phyloP scores from a whole-genome alignment of 805 yeast species.

The Kodamaea sagamina region DNA sequence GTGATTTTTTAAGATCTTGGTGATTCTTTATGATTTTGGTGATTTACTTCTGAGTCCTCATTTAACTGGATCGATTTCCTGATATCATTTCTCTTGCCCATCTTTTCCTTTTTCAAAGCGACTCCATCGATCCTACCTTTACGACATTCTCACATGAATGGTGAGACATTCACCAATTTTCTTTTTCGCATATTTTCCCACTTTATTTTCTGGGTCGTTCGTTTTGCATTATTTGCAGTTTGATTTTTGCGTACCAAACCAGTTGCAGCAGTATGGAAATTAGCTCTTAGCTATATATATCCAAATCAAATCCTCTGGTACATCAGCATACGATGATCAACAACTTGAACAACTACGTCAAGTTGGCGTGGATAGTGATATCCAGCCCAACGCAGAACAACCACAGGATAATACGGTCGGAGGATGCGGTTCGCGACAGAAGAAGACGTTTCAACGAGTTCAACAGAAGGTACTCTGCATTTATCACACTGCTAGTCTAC shows the following conservation, averaged over 20 bases:
- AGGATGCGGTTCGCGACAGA: slow-evolving; percentile 1
- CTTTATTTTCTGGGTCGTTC: neutral
- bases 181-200: slow-evolving; percentile 1
- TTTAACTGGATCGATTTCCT: too few species aligned
- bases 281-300: slow-evolving; percentile 5
- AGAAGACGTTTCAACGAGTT: slow-evolving; percentile 13
- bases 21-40: too few species aligned
- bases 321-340: neutral
- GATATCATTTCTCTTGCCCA: too few species aligned
- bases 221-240: slow-evolving; percentile 3
- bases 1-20: too few species aligned
- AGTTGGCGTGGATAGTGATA: slow-evolving; percentile 17
- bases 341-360: slow-evolving; percentile 5
- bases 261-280: slow-evolving; percentile 7
- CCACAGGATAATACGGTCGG: slow-evolving; percentile 3
- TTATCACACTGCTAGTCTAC: slow-evolving; percentile 18
- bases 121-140: too few species aligned
- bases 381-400: slow-evolving; percentile 3
- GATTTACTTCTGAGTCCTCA: too few species aligned
- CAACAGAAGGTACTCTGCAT: slow-evolving; percentile 16
- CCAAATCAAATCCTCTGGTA: slow-evolving; percentile 6
- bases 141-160: too few species aligned
- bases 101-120: too few species aligned
- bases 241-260: slow-evolving; percentile 6
- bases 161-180: neutral